phyloP scores from a whole-genome alignment of 1,139 yeast genomes.

The Blastobotrys raffinosifermentans region DNA sequence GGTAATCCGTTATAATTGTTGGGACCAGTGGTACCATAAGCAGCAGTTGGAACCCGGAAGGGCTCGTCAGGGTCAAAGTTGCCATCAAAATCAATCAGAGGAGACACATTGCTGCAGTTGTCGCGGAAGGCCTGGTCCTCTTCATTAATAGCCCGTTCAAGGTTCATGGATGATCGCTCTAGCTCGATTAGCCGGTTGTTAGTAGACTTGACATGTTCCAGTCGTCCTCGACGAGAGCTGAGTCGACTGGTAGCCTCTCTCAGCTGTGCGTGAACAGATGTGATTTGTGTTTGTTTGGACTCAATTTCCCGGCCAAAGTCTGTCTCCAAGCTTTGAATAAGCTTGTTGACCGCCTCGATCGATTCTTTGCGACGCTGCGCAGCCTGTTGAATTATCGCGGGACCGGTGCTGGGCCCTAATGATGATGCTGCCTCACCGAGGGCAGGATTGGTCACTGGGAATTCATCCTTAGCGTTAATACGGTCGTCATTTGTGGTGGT shows the following conservation, averaged over 20 bases:
- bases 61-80: slow-evolving; percentile 84
- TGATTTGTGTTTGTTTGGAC: slow-evolving; percentile 42
- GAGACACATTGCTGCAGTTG: slow-evolving; percentile 13
- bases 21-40: slow-evolving; percentile 12
- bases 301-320: slow-evolving; percentile 47
- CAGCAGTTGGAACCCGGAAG: slow-evolving; percentile 45
- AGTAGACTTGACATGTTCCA: slow-evolving; percentile 39
- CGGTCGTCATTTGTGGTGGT: neutral
- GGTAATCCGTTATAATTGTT: too few species aligned
- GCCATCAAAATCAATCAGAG: slow-evolving; percentile 37
- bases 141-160: slow-evolving; percentile 51
- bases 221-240: slow-evolving; percentile 41
- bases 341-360: slow-evolving; percentile 38
- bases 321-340: slow-evolving; percentile 31
- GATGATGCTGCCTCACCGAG: neutral
- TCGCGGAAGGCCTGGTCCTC: slow-evolving; percentile 49
- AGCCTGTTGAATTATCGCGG: neutral
- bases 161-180: slow-evolving; percentile 47
- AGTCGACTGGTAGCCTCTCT: slow-evolving; percentile 44
- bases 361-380: slow-evolving; percentile 36
- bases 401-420: neutral
- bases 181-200: slow-evolving; percentile 41
- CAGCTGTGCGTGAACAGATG: slow-evolving; percentile 42
- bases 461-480: neutral
- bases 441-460: neutral